These are phyloP conservation scores for Penicillium freii DNA, from an alignment of 2,329 filamentous ascomycete species.

Conservation along the genomic window DNA sequence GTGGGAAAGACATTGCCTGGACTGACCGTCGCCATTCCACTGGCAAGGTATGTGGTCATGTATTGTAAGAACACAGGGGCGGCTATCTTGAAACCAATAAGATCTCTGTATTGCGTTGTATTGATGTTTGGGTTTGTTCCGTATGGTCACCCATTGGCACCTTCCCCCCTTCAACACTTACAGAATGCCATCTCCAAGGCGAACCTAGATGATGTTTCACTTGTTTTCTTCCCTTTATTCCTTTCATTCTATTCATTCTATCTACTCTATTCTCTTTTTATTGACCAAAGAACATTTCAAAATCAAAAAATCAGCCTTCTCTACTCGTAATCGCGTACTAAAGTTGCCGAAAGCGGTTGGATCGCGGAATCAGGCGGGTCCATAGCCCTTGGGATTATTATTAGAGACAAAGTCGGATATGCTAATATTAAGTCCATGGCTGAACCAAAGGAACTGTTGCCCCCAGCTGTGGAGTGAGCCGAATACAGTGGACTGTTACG, in stretches of 20 bases:
- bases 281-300: too few relatives aligned
- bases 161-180: neutral
- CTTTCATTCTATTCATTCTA: neutral
- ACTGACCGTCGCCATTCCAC: slow-evolving; percentile 3
- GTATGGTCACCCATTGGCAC: neutral
- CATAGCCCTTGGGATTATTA: neutral
- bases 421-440: neutral
- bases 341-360: slow-evolving; percentile 19
- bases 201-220: neutral
- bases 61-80: slow-evolving; percentile 7
- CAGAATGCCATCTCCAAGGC: neutral
- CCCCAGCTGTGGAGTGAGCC: slow-evolving; percentile 15
- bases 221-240: neutral
- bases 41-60: slow-evolving; percentile 5
- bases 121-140: slow-evolving; percentile 3
- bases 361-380: slow-evolving; percentile 18
- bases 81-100: neutral
- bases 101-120: neutral
- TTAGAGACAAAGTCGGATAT: neutral
- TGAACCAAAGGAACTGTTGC: slow-evolving; percentile 15
- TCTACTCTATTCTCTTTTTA: neutral
- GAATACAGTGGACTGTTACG: neutral
- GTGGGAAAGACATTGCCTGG: slow-evolving; percentile 2
- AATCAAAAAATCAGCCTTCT: neutral
- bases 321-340: slow-evolving; percentile 5